Evolutionary conservation across 345 rosid genomes (phyloP).

Genomic region (Raphanus sativus): DNA sequence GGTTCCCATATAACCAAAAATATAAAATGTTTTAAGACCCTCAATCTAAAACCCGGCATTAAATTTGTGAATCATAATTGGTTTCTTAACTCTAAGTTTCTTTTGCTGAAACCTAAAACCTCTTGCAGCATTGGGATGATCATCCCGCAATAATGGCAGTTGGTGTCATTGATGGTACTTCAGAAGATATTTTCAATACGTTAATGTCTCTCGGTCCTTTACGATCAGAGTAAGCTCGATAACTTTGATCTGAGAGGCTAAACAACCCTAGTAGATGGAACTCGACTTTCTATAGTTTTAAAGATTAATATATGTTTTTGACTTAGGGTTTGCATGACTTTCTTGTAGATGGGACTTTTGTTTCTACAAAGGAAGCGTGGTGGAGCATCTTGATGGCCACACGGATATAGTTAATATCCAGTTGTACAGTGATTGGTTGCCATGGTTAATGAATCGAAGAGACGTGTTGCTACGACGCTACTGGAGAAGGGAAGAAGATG

Average conservation of each 20-base stretch:
- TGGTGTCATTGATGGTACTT: constrained; percentile 74
- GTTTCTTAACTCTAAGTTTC: background rate
- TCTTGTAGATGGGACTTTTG: constrained; percentile 91
- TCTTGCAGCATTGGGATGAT: constrained; percentile 77
- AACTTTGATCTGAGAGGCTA: background rate
- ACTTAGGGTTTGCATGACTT: background rate
- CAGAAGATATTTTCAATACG: constrained; percentile 75
- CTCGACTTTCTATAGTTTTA: background rate
- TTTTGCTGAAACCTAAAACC: constrained; percentile 25
- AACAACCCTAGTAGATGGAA: background rate
- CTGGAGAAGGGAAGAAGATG: constrained; percentile 97
- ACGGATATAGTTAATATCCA: constrained; percentile 69
- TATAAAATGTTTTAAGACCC: background rate
- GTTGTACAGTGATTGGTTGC: constrained; percentile 77
- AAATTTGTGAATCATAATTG: background rate
- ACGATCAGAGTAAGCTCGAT: constrained; percentile 73
- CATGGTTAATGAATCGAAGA: constrained; percentile 82
- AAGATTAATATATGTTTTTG: background rate
- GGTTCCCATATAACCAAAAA: background rate
- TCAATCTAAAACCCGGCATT: background rate
- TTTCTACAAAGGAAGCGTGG: constrained; percentile 62
- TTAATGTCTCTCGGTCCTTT: constrained; percentile 87
- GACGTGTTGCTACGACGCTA: constrained; percentile 79
- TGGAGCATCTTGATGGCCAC: constrained; percentile 93
- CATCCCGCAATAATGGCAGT: constrained; percentile 96